These are phyloP conservation scores for Austroboletus niveus DNA, from an alignment of 1,284 basidiomycete genomes.

Conservation along the genomic window DNA sequence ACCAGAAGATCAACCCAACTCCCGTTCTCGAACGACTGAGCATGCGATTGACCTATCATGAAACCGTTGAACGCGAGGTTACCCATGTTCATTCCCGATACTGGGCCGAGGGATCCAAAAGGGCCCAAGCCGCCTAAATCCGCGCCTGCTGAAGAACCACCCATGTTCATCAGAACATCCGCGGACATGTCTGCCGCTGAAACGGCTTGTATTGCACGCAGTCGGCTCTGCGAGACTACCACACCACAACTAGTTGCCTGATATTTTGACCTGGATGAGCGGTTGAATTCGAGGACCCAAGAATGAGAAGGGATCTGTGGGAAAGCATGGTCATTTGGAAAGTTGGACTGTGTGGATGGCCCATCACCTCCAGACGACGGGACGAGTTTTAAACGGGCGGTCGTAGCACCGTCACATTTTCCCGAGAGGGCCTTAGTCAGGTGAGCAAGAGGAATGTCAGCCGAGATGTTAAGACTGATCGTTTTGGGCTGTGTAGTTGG, in stretches of 20 bases:
- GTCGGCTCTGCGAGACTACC: constrained; percentile 66
- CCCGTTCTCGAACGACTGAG: constrained; percentile 17
- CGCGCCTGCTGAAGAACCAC: constrained; percentile 10
- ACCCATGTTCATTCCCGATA: constrained; percentile 36
- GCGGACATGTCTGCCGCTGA: constrained; percentile 19
- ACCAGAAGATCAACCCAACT: constrained; percentile 75
- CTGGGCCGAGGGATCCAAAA: constrained; percentile 26
- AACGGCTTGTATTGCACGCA: constrained; percentile 48
- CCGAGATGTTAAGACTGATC: constrained; percentile 12
- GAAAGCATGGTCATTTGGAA: constrained; percentile 23
- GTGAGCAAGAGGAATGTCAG: constrained; percentile 51
- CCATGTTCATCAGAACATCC: constrained; percentile 29
- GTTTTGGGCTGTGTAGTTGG: constrained; percentile 18
- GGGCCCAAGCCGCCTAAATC: constrained; percentile 23
- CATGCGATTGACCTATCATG: constrained; percentile 23
- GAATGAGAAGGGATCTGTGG: constrained; percentile 36
- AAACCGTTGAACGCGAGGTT: constrained; percentile 47
- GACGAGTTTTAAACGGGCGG: constrained; percentile 56
- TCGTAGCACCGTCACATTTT: constrained; percentile 46
- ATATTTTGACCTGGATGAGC: constrained; percentile 38
- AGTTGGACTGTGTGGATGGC: constrained; percentile 9
- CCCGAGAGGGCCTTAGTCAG: constrained; percentile 47
- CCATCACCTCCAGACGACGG: constrained; percentile 28
- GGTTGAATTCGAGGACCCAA: constrained; percentile 73
- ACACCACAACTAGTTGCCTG: constrained; percentile 45